Conservation (phyloP, 352 stramenopile species). For the Globisporangium cederbergense region DNA sequence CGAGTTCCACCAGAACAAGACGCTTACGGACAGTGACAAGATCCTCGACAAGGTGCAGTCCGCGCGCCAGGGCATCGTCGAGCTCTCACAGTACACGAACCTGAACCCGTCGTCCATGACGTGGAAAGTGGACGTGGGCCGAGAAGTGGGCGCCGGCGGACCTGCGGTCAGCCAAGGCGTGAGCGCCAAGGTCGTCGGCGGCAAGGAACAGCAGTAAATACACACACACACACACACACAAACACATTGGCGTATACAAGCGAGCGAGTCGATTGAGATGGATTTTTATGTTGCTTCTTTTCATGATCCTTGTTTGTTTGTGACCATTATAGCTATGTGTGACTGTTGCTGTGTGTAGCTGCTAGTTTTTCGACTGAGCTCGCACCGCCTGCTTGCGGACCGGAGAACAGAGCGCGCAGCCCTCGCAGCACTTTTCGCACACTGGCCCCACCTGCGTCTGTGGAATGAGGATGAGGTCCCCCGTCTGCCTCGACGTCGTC, state of each 20-base stretch:
- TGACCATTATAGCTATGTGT: not conserved
- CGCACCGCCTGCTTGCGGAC: conserved; percentile 11
- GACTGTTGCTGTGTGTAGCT: not conserved
- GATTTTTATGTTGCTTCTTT: not conserved
- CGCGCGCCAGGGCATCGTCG: conserved; percentile 63
- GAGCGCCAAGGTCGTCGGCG: conserved; percentile 45
- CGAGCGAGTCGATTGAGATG: not conserved
- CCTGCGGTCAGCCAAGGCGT: conserved; percentile 19
- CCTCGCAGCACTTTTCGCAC: conserved; percentile 64
- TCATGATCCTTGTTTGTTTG: not conserved
- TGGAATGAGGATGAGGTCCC: conserved; percentile 68
- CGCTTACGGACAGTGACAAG: conserved; percentile 46
- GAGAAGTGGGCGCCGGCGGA: conserved; percentile 32
- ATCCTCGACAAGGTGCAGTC: conserved; percentile 70
- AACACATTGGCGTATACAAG: not conserved
- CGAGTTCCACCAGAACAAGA: conserved; percentile 80
- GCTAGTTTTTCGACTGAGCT: not conserved
- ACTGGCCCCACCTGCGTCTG: conserved; percentile 78
- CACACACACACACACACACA: not conserved
- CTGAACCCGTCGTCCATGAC: conserved; percentile 51
- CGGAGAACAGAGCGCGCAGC: conserved; percentile 42
- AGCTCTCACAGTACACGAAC: conserved; percentile 74
- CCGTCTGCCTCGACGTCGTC: conserved; percentile 61
- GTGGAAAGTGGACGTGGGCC: conserved; percentile 75
- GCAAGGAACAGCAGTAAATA: conserved; percentile 10